A percentile compares a stretch with the other conserved stretches of the same genome.
phyloP scores from a whole-genome alignment of 768 basidiomycete genomes.

The Mycena haematopus region DNA sequence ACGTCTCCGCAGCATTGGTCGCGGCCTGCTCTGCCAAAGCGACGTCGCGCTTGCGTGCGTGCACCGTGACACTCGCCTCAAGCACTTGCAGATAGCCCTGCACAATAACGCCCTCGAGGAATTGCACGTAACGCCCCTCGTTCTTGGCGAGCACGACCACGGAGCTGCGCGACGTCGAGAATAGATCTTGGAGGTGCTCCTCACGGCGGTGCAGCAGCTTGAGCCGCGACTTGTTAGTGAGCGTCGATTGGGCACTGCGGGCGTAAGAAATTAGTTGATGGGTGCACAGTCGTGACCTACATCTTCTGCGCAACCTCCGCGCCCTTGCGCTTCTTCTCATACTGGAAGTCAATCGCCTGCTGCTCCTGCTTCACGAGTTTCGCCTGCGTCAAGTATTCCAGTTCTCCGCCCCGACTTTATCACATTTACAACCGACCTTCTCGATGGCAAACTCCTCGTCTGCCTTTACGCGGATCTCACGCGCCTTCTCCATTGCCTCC shows the following conservation, averaged over 20 bases:
- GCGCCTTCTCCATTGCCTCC: slow-evolving; percentile 95
- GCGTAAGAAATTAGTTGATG: slow-evolving; percentile 13
- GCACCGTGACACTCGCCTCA: slow-evolving; percentile 73
- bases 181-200: slow-evolving; percentile 90
- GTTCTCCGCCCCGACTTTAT: background rate
- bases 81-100: slow-evolving; percentile 87
- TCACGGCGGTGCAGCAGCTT: slow-evolving; percentile 89
- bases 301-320: slow-evolving; percentile 96
- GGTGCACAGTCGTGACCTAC: slow-evolving; percentile 51
- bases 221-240: slow-evolving; percentile 96
- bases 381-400: slow-evolving; percentile 58
- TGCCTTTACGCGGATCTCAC: slow-evolving; percentile 96
- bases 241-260: slow-evolving; percentile 87
- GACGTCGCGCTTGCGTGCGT: slow-evolving; percentile 71
- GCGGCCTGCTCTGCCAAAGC: slow-evolving; percentile 67
- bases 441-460: slow-evolving; percentile 99
- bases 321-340: slow-evolving; percentile 95
- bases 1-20: slow-evolving; percentile 65
- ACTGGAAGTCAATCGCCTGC: slow-evolving; percentile 90
- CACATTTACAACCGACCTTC: slow-evolving; percentile 60
- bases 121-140: slow-evolving; percentile 74
- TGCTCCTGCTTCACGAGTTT: slow-evolving; percentile 97
- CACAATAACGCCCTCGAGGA: slow-evolving; percentile 83
- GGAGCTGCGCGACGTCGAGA: slow-evolving; percentile 70
- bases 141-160: slow-evolving; percentile 69